A percentile compares a stretch with the other conserved stretches of the same genome.
Evolutionary conservation across 257 asterid genomes (phyloP).

Genomic region (Buddleja alternifolia): DNA sequence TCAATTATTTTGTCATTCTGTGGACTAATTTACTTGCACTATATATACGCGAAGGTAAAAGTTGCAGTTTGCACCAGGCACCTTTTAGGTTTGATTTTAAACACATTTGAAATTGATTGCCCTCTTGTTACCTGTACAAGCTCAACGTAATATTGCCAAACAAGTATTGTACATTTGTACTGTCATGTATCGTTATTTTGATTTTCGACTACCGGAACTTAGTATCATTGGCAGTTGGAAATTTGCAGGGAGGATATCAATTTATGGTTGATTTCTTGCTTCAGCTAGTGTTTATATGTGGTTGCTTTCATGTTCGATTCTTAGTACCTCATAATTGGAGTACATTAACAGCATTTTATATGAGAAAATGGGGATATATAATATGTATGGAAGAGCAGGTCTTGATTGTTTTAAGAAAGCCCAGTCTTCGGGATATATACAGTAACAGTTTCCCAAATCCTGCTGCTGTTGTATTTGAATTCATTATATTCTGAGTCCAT

Average conservation of each 20-base stretch:
- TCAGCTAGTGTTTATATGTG: constrained; percentile 12
- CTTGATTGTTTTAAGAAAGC: constrained; percentile 97
- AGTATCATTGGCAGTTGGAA: too few species aligned
- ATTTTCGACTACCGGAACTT: neutral
- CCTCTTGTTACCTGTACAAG: too few species aligned
- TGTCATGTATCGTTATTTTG: neutral
- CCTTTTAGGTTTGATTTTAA: too few species aligned
- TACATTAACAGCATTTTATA: constrained; percentile 20
- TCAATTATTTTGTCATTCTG: neutral
- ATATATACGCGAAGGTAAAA: neutral
- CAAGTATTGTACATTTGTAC: too few species aligned
- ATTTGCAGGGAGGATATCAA: constrained; percentile 10
- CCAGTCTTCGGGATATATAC: constrained; percentile 66
- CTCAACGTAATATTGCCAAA: too few species aligned
- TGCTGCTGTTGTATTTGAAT: neutral
- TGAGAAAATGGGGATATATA: constrained; percentile 36
- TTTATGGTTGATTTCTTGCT: neutral
- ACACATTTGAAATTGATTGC: too few species aligned
- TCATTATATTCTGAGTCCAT: neutral
- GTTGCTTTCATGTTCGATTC: too few species aligned
- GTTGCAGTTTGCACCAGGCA: neutral
- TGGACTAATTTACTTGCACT: constrained; percentile 18
- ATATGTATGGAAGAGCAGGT: constrained; percentile 89
- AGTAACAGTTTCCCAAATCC: neutral
- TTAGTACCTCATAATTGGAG: constrained; percentile 25